phyloP scores from a whole-genome alignment of 805 yeast species.

The Jamesozyma rosinii region DNA sequence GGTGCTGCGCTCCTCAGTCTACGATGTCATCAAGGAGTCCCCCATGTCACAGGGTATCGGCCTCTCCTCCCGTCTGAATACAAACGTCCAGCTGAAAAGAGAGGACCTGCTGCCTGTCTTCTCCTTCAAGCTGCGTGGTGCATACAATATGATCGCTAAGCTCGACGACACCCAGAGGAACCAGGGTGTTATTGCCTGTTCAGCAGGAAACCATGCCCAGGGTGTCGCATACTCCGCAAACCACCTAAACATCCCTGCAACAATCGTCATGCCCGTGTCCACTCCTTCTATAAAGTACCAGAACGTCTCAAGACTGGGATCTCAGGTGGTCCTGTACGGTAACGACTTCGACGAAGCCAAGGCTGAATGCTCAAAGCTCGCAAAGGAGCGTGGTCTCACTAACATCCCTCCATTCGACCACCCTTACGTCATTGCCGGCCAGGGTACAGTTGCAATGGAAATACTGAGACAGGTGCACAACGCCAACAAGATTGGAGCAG shows the following conservation, averaged over 20 bases:
- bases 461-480: slow-evolving; percentile 72
- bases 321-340: slow-evolving; percentile 87
- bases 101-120: slow-evolving; percentile 94
- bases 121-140: slow-evolving; percentile 93
- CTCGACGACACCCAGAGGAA: slow-evolving; percentile 46
- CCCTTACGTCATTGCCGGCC: slow-evolving; percentile 97
- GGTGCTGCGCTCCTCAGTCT: slow-evolving; percentile 84
- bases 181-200: slow-evolving; percentile 93
- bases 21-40: slow-evolving; percentile 87
- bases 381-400: slow-evolving; percentile 62
- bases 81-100: slow-evolving; percentile 72
- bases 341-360: slow-evolving; percentile 95
- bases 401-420: slow-evolving; percentile 98
- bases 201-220: slow-evolving; percentile 99
- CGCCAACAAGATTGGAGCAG: slow-evolving; percentile 62
- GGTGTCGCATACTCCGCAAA: slow-evolving; percentile 94
- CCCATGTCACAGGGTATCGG: slow-evolving; percentile 72
- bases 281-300: slow-evolving; percentile 92
- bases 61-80: slow-evolving; percentile 62
- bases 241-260: slow-evolving; percentile 78
- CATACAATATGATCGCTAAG: slow-evolving; percentile 93
- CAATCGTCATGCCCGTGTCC: slow-evolving; percentile 96
- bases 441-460: slow-evolving; percentile 95
- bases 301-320: slow-evolving; percentile 86
- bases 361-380: slow-evolving; percentile 70